These are phyloP conservation scores for Lasiodiplodia sp. DNA, from an alignment of 2,329 filamentous ascomycete genomes.

Conservation along the genomic window DNA sequence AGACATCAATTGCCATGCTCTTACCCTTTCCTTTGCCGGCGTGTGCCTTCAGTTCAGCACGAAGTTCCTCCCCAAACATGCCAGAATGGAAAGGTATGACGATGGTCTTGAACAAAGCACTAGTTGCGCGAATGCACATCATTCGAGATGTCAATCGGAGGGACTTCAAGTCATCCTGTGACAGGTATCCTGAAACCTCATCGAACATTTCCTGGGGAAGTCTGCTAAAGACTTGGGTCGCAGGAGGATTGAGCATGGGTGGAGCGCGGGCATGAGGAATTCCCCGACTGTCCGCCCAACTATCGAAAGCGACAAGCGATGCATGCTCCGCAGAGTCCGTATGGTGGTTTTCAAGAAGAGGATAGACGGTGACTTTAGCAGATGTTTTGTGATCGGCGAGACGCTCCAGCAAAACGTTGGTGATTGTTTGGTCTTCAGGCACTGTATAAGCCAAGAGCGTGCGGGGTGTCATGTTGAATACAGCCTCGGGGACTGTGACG, in stretches of 20 bases:
- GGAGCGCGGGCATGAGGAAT: background rate
- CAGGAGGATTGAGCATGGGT: background rate
- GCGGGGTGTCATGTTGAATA: background rate
- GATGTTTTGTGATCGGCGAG: background rate
- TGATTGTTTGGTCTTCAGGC: background rate
- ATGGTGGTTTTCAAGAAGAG: background rate
- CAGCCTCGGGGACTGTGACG: background rate
- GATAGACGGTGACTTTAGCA: background rate
- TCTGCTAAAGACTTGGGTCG: background rate
- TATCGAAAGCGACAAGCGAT: background rate
- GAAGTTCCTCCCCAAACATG: constrained; percentile 56
- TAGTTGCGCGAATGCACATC: constrained; percentile 65
- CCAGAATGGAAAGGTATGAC: constrained; percentile 72
- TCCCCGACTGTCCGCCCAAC: background rate
- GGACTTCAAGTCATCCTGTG: constrained; percentile 64
- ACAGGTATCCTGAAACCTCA: constrained; percentile 62
- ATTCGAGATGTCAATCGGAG: constrained; percentile 69
- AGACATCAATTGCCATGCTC: constrained; percentile 68
- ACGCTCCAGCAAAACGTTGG: constrained; percentile 11
- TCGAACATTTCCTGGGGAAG: constrained; percentile 71
- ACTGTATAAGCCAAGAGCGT: background rate
- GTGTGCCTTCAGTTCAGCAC: constrained; percentile 32
- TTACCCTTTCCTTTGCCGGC: constrained; percentile 43
- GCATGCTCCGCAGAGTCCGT: too few species aligned
- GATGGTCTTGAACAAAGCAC: constrained; percentile 66